Evolutionary conservation across 768 basidiomycete species (phyloP), one percentile per base, ranked within the genome.

Genomic region (Kwoniella sp.): DNA sequence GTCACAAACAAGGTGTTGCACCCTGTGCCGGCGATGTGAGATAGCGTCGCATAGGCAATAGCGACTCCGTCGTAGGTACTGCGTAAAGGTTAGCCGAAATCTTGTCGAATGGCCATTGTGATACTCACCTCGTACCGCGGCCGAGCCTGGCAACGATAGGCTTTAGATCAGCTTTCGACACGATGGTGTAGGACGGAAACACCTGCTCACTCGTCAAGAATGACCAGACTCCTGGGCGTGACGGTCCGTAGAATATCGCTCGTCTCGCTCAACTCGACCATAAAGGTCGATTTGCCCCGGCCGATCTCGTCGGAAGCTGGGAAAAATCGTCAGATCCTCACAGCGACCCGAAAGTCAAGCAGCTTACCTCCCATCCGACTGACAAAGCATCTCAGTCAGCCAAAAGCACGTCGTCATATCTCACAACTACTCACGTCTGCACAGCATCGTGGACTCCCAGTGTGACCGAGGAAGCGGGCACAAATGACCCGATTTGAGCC

Each of bases 241-340:
- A 91, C 90, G 2, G 87, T 83, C 37, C 87, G 85, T 15, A 98
- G 81, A 62, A 97, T 93, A 73, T 96, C 91, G 72, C 88, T 89
- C 0, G 94, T 96, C 78, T 97, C 93, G 4, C 89, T 85, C 85
- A 98, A 89, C 81, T 99, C 95, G 2, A 97, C 91, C 94, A 96
- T 96, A 79, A 97, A 96, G 0, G 82, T 98, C 0, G 93, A 95
- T 8, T 91, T 87, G 0, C 93, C 93, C 41, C 89, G 85, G 5
- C 87, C 86, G 26, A 97, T 81, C 69, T 96, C 92, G 76, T 98
- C 95, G 11, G 87, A 89, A 0, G 95, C 95, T 61, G 65, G 64
- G 61, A 73, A 65, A 4, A 89, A 48, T 15, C 17, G 53, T 48
- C 30, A 55, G 57, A 2, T 34, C 7, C 5, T 34, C 34, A 34